Evolutionary conservation across 2,329 filamentous ascomycete genomes (phyloP).

Genomic region (Claviceps sp.): DNA sequence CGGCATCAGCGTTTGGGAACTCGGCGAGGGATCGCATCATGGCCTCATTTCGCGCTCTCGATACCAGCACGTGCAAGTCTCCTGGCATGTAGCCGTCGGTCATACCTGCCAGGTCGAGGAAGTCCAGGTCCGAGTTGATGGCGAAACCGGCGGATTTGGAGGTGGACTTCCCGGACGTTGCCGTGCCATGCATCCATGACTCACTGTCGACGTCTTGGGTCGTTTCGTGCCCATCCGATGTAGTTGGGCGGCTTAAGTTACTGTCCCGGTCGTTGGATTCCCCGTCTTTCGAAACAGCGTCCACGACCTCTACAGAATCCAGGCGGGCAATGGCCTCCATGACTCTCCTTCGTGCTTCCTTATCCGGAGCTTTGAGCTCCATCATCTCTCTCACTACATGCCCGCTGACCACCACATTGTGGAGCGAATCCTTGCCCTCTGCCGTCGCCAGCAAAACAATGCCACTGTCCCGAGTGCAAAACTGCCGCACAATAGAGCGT

Average conservation of each 20-base stretch:
- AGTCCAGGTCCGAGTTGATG: conserved; percentile 66
- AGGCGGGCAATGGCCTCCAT: conserved; percentile 64
- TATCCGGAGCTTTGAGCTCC: conserved; percentile 78
- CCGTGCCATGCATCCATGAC: conserved; percentile 66
- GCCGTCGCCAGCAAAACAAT: conserved; percentile 84
- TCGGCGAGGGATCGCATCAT: conserved; percentile 65
- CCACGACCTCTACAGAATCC: conserved; percentile 23
- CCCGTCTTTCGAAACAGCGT: conserved; percentile 10
- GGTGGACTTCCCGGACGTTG: conserved; percentile 25
- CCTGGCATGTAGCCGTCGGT: conserved; percentile 98
- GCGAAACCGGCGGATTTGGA: conserved; percentile 48
- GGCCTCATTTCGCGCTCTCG: conserved; percentile 80
- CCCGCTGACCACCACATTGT: conserved; percentile 79
- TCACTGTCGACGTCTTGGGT: conserved; percentile 37
- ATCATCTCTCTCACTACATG: conserved; percentile 89
- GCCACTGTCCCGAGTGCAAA: conserved; percentile 64
- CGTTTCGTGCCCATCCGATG: conserved; percentile 34
- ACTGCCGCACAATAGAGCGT: conserved; percentile 68
- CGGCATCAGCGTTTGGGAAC: conserved; percentile 29
- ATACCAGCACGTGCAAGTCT: conserved; percentile 74
- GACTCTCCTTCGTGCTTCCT: conserved; percentile 73
- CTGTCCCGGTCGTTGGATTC: conserved; percentile 22
- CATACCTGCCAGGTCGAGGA: conserved; percentile 82
- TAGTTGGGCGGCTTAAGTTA: conserved; percentile 41
- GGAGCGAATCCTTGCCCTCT: conserved; percentile 82